Conservation (phyloP, 768 basidiomycete species). For the Phaeotremella fagi region DNA sequence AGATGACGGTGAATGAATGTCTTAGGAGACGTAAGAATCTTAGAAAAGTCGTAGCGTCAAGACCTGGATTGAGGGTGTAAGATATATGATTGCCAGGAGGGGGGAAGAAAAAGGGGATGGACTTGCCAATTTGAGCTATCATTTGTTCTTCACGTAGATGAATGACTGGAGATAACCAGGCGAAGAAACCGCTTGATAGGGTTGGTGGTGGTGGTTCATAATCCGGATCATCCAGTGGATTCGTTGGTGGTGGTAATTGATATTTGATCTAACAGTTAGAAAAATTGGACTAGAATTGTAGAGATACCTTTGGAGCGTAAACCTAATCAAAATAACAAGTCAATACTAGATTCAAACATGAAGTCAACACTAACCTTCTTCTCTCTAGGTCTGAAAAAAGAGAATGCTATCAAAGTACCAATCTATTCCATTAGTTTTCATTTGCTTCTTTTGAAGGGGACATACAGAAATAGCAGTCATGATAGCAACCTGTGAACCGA, state of each 20-base stretch:
- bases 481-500: constrained; percentile 48
- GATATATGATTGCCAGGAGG: too few relatives aligned
- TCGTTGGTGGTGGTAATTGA: constrained; percentile 45
- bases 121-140: constrained; percentile 51
- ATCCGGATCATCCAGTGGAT: constrained; percentile 37
- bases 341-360: background rate
- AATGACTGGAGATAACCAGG: constrained; percentile 84
- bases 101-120: too few relatives aligned
- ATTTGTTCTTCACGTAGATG: constrained; percentile 83
- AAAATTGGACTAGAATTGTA: constrained; percentile 2
- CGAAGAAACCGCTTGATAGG: constrained; percentile 74
- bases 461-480: constrained; percentile 47
- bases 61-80: constrained; percentile 63
- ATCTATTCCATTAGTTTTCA: constrained; percentile 19
- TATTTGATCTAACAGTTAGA: constrained; percentile 68
- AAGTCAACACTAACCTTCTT: constrained; percentile 56
- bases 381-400: constrained; percentile 80
- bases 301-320: constrained; percentile 73
- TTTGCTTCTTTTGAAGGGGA: background rate
- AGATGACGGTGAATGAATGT: constrained; percentile 40
- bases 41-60: constrained; percentile 88
- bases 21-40: constrained; percentile 85
- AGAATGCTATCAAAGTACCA: constrained; percentile 57
- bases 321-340: constrained; percentile 57
- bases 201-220: constrained; percentile 53